Conservation (phyloP, 768 basidiomycete species). For the Rhizopogon roseolus region DNA sequence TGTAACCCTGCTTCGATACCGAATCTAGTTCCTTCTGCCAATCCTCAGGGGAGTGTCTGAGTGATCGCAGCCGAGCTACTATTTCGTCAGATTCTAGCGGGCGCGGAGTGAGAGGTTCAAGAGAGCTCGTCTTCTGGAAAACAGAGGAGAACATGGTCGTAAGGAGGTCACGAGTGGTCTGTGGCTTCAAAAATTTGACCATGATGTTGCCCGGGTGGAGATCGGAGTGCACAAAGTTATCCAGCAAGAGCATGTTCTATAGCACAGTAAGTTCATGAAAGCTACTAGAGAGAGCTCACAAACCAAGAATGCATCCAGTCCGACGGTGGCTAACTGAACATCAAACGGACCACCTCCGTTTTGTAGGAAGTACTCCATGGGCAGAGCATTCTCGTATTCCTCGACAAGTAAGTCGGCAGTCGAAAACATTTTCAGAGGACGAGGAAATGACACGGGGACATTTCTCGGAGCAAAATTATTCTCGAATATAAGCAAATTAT, state of each 20-base stretch:
- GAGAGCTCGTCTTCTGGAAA: constrained; percentile 35
- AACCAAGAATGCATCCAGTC: constrained; percentile 92
- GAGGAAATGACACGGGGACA: constrained; percentile 84
- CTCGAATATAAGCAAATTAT: constrained; percentile 84
- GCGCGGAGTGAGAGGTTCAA: constrained; percentile 17
- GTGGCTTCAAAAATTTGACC: constrained; percentile 92
- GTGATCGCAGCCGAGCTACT: constrained; percentile 60
- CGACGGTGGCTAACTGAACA: constrained; percentile 83
- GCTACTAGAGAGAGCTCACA: constrained; percentile 21
- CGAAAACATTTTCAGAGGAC: constrained; percentile 80
- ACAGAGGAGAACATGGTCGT: constrained; percentile 53
- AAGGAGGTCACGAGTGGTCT: constrained; percentile 61
- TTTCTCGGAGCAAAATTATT: constrained; percentile 76
- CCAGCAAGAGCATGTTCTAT: constrained; percentile 95
- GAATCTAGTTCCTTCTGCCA: constrained; percentile 71
- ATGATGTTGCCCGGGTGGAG: constrained; percentile 95
- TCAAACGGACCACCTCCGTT: constrained; percentile 94
- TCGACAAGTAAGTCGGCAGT: constrained; percentile 82
- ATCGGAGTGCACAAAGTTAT: constrained; percentile 95
- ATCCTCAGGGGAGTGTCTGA: constrained; percentile 51
- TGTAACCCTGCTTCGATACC: constrained; percentile 66
- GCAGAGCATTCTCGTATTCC: constrained; percentile 89
- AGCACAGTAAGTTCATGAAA: constrained; percentile 5
- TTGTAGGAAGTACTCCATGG: constrained; percentile 78
- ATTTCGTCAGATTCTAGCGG: constrained; percentile 50